A percentile compares a stretch with the other conserved stretches of the same genome.
Evolutionary conservation across 2,329 filamentous ascomycete genomes (phyloP).

Genomic region (Aspergillus floridensis): DNA sequence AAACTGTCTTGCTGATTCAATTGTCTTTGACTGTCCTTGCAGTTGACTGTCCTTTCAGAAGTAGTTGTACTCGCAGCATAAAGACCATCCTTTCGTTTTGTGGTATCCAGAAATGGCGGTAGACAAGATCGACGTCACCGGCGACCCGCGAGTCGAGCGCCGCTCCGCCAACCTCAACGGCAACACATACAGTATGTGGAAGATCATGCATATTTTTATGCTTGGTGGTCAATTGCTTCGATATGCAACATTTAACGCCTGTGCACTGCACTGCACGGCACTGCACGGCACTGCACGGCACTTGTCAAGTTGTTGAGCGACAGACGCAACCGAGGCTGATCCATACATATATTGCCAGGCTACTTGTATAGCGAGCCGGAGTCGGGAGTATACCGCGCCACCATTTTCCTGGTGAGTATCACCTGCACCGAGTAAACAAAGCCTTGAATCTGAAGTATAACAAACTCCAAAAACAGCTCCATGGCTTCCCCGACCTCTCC

Average conservation of each 20-base stretch:
- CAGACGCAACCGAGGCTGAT: slow-evolving; percentile 2
- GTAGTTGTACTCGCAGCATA: neutral
- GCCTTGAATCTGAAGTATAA: neutral
- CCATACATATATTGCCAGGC: slow-evolving; percentile 31
- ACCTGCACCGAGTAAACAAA: neutral
- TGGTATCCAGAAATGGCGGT: slow-evolving; percentile 44
- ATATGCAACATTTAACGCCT: neutral
- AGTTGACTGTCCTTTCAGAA: neutral
- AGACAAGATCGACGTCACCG: slow-evolving; percentile 61
- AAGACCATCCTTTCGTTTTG: neutral
- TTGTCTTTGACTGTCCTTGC: neutral
- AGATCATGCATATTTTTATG: neutral
- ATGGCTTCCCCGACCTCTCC: slow-evolving; percentile 80
- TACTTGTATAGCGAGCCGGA: slow-evolving; percentile 54
- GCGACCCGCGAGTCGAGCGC: slow-evolving; percentile 66
- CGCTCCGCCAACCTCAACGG: slow-evolving; percentile 64
- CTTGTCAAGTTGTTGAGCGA: neutral
- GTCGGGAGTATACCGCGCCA: slow-evolving; percentile 46
- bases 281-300: too few relatives aligned
- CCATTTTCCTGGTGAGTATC: slow-evolving; percentile 52
- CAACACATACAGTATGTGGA: slow-evolving; percentile 60
- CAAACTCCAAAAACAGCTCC: slow-evolving; percentile 47
- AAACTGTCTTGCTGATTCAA: too few relatives aligned
- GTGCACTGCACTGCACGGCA: too few relatives aligned
- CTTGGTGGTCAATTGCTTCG: neutral